Conservation (phyloP, 192 early-diverging fungal genomes). For the Entomortierella parvispora region DNA sequence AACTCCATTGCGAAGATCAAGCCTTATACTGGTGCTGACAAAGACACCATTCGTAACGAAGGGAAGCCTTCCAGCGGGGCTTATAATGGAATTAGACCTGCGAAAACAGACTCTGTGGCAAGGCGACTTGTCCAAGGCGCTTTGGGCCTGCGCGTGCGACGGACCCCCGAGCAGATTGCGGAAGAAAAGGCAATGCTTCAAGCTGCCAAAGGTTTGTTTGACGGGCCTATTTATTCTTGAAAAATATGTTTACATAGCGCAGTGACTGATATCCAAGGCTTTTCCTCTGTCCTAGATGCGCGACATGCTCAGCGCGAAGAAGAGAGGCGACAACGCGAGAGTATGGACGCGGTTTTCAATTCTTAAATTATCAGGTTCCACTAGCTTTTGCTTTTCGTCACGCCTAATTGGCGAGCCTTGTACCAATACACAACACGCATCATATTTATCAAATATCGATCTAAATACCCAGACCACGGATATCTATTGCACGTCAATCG, state of each 20-base stretch:
- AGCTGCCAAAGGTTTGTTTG: slow-evolving; percentile 55
- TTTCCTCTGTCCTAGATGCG: slow-evolving; percentile 14
- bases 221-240: not conserved
- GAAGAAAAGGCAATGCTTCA: slow-evolving; percentile 56
- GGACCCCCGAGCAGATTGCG: slow-evolving; percentile 60
- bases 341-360: slow-evolving; percentile 33
- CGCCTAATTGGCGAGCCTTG: not conserved
- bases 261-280: not conserved
- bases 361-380: slow-evolving; percentile 21
- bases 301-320: slow-evolving; percentile 39
- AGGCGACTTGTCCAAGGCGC: slow-evolving; percentile 79
- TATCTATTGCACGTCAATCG: too few species aligned
- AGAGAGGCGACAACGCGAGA: slow-evolving; percentile 5
- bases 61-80: slow-evolving; percentile 38
- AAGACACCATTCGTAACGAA: slow-evolving; percentile 27
- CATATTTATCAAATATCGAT: too few species aligned
- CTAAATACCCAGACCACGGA: too few species aligned
- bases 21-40: slow-evolving; percentile 68
- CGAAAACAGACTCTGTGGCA: slow-evolving; percentile 78
- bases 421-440: not conserved
- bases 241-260: not conserved
- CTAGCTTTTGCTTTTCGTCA: not conserved
- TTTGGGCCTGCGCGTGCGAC: slow-evolving; percentile 66
- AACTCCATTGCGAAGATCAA: slow-evolving; percentile 64
- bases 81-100: slow-evolving; percentile 52